Conservation (phyloP, 2,329 filamentous ascomycete genomes). For the Anthostomella pinea region DNA sequence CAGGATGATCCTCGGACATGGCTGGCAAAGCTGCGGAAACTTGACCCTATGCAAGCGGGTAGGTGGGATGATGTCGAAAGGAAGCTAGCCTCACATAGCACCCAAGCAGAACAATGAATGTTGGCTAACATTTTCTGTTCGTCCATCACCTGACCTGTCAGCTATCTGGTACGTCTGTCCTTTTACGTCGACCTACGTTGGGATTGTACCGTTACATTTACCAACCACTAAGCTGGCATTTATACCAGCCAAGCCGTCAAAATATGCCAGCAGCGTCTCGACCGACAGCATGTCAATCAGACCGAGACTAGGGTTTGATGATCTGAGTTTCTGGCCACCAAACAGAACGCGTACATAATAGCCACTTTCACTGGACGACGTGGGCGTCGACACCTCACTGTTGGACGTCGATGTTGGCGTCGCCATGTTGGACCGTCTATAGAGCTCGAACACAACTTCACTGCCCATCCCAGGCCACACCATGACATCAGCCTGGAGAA, state of each 20-base stretch:
- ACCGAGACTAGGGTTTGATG: slow-evolving; percentile 67
- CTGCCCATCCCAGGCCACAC: slow-evolving; percentile 83
- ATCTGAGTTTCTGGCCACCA: slow-evolving; percentile 63
- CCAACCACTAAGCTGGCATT: slow-evolving; percentile 43
- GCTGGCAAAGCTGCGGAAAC: slow-evolving; percentile 62
- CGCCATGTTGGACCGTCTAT: slow-evolving; percentile 38
- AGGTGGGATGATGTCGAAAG: slow-evolving; percentile 71
- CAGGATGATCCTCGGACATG: slow-evolving; percentile 48
- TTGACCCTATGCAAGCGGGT: slow-evolving; percentile 73
- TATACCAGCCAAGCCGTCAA: slow-evolving; percentile 67
- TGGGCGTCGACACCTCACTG: neutral
- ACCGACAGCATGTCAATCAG: slow-evolving; percentile 68
- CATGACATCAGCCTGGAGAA: slow-evolving; percentile 73
- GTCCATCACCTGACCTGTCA: too few species aligned
- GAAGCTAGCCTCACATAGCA: slow-evolving; percentile 25
- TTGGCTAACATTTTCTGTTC: neutral
- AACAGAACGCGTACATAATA: slow-evolving; percentile 68
- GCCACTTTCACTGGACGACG: slow-evolving; percentile 11
- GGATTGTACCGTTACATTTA: slow-evolving; percentile 25
- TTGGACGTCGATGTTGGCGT: slow-evolving; percentile 1
- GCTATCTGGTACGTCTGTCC: too few species aligned
- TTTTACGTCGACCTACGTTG: too few species aligned
- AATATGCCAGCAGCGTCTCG: slow-evolving; percentile 62
- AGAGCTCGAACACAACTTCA: slow-evolving; percentile 76
- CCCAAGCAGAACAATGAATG: slow-evolving; percentile 5